Base-by-base conservation (phyloP, 1,284 basidiomycete species). In the Ganoderma multipileum region DNA sequence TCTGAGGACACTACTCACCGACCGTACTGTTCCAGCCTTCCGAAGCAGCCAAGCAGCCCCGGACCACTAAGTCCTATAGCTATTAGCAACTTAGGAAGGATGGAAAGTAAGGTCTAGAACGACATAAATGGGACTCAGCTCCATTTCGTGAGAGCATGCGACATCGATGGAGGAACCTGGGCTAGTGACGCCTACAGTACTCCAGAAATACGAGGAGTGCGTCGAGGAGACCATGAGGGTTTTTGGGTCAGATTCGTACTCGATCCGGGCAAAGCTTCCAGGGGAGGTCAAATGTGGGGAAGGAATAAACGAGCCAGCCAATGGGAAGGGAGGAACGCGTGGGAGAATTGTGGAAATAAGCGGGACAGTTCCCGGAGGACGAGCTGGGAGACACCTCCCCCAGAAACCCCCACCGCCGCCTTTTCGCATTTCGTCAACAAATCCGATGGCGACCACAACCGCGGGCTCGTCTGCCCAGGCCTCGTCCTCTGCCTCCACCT, bases 321-420 rank as follows among this genome's bases (percentile, higher is more conserved):
- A 60, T 39, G 20, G 28, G 58, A 36, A 12, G 14, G 58, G 36
- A 16, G 23, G 41, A 72, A 72, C 68, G 60, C 66, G 72, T 73
- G 72, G 64, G 72, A 73, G 65, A 33, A 3, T 4, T 41, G 14
- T 33, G 54, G 64, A 73, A 73, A 67, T 55, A 54, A 36, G 41
- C 58, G 64, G 55, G 69, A 65, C 69, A 71, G 75, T 76, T 71
- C 69, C 75, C 75, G 75, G 75, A 75, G 75, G 72, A 68, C 73
- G 41, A 52, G 50, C 23, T 26, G 44, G 42, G 8, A 23, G 61
- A 42, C 65, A 26, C 52, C 69, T 69, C 70, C 74, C 75, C 74
- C 74, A 73, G 69, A 73, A 72, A 75, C 75, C 75, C 75, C 73
- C 74, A 67, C 50, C 59, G 61, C 28, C 62, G 61, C 63, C 71